Percentiles rank a stretch among this genome's conserved stretches.
Evolutionary conservation across 257 asterid species (phyloP).

Genomic region (Nyctanthes arbortristis): DNA sequence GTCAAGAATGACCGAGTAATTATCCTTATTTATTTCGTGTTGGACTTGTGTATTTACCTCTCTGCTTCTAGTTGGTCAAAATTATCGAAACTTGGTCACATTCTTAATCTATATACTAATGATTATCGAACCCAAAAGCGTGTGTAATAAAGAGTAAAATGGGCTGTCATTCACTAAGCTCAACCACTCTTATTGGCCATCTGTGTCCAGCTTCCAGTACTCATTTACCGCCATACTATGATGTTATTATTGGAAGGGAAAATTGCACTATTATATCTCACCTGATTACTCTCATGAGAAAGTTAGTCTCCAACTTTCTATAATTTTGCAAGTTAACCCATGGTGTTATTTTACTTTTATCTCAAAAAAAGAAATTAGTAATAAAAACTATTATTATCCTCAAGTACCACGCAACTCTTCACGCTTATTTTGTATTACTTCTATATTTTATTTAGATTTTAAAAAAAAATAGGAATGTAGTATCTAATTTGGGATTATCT

Average conservation of each 20-base stretch:
- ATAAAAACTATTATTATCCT: too few relatives aligned
- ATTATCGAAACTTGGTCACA: not conserved
- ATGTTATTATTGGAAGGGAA: not conserved
- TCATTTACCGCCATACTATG: not conserved
- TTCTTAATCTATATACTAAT: conserved; percentile 23
- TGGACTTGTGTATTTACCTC: too few relatives aligned
- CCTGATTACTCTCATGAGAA: not conserved
- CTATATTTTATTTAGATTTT: too few relatives aligned
- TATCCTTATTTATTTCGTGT: too few relatives aligned
- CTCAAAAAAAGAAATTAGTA: too few relatives aligned
- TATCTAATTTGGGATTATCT: too few relatives aligned
- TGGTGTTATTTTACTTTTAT: too few relatives aligned
- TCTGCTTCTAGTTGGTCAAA: not conserved
- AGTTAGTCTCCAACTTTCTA: not conserved
- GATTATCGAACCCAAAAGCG: not conserved
- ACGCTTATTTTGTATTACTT: too few relatives aligned
- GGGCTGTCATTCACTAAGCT: not conserved
- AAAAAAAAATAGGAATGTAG: too few relatives aligned
- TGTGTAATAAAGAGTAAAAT: not conserved
- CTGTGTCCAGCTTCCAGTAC: not conserved
- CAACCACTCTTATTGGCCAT: not conserved
- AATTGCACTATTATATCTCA: not conserved
- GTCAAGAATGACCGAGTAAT: too few relatives aligned
- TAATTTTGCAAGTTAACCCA: not conserved
- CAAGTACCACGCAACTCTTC: too few relatives aligned